phyloP scores from a whole-genome alignment of 225 moss, liverwort and hornwort genomes.

The Sphagnum contortum region DNA sequence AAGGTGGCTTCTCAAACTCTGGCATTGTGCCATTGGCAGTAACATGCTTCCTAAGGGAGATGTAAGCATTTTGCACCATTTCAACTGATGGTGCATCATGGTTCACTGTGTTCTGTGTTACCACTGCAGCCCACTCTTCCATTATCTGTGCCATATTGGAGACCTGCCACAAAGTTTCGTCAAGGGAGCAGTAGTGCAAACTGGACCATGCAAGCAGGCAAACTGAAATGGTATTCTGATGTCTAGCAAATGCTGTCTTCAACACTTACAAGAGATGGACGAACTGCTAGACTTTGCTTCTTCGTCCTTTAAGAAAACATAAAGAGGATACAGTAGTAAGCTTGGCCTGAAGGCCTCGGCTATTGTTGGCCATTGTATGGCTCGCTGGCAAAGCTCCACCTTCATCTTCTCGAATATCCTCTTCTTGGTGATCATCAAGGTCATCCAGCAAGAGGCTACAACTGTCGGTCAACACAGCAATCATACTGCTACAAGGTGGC shows the following conservation, averaged over 20 bases:
- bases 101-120: slow-evolving; percentile 17
- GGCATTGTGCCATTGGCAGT: slow-evolving; percentile 13
- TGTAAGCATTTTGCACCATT: slow-evolving; percentile 42
- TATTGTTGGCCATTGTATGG: slow-evolving; percentile 34
- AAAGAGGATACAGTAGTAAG: slow-evolving; percentile 56
- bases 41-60: slow-evolving; percentile 39
- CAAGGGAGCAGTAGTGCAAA: slow-evolving; percentile 15
- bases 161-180: slow-evolving; percentile 35
- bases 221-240: background rate
- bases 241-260: background rate
- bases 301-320: too few species aligned
- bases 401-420: slow-evolving; percentile 69
- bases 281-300: too few species aligned
- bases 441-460: slow-evolving; percentile 62
- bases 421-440: slow-evolving; percentile 65
- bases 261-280: background rate
- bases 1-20: background rate
- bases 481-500: slow-evolving; percentile 14
- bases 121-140: slow-evolving; percentile 52
- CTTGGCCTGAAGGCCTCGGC: slow-evolving; percentile 72
- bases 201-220: background rate
- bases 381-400: slow-evolving; percentile 31
- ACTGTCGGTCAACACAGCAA: slow-evolving; percentile 63
- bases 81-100: slow-evolving; percentile 23
- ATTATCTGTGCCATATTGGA: slow-evolving; percentile 46